phyloP scores from a whole-genome alignment of 176 grass and related monocot genomes.

The Juncus inflexus region DNA sequence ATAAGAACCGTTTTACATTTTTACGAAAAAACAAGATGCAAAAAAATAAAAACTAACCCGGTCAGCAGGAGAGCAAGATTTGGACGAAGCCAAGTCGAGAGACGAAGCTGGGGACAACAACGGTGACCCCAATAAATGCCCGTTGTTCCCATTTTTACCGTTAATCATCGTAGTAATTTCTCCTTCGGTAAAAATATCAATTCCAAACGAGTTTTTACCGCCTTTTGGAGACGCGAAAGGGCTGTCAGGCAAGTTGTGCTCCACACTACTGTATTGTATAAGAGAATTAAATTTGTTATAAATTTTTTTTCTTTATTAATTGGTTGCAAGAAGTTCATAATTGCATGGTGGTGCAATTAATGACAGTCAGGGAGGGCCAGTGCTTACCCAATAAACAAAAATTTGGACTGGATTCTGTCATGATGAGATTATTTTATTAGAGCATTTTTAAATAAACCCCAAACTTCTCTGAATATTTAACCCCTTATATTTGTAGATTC shows the following conservation, averaged over 20 bases:
- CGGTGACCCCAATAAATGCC: slow-evolving; percentile 47
- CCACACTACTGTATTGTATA: slow-evolving; percentile 33
- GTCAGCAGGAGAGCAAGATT: slow-evolving; percentile 56
- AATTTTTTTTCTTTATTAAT: background rate
- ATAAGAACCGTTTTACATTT: background rate
- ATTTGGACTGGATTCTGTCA: slow-evolving; percentile 25
- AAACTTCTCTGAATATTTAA: too few relatives aligned
- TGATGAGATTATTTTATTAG: background rate
- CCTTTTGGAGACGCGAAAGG: slow-evolving; percentile 68
- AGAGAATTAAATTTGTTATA: background rate
- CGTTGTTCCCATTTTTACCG: slow-evolving; percentile 10
- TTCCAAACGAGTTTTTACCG: background rate
- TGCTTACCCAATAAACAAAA: slow-evolving; percentile 22
- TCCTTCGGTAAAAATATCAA: slow-evolving; percentile 34
- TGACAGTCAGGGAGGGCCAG: background rate
- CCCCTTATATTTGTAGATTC: too few relatives aligned
- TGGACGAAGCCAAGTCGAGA: slow-evolving; percentile 47
- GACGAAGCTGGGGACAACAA: slow-evolving; percentile 37
- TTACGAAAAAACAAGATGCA: too few relatives aligned
- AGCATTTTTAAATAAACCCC: background rate
- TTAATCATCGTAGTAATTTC: slow-evolving; percentile 6
- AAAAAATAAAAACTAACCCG: slow-evolving; percentile 29
- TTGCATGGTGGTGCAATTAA: background rate
- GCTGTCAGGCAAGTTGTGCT: slow-evolving; percentile 80
- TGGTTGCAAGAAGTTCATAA: background rate